Base-by-base conservation (phyloP, 2,329 filamentous ascomycete genomes). In the Lizonia empirigonia region DNA sequence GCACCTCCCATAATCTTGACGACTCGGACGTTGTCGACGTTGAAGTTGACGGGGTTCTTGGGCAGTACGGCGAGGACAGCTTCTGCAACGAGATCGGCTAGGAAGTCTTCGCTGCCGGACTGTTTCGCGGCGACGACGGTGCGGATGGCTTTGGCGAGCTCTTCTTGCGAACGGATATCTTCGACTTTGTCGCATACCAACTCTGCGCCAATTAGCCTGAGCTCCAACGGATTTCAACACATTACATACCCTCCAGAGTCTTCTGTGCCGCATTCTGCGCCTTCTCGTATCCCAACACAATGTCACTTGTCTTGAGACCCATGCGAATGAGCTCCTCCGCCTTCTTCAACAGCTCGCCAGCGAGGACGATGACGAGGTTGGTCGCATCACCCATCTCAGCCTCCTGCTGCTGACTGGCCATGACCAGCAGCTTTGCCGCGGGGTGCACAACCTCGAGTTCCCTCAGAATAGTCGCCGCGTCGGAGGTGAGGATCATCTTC, bases 1-100 rank as follows among this genome's bases (percentile, higher is more conserved):
- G 89, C 91, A 60, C 94, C 93, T 65, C 94, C 94, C 93, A 99
- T 97, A 69, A 99, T 99, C 84, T 99, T 99, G 67, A 99, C 95
- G 51, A 99, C 95, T 54, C 94, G 90, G 67, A 99, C 88, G 76
- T 99, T 99, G 81, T 99, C 94, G 60, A 99, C 91, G 77, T 97
- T 99, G 84, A 99, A 99, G 78, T 95, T 92, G 73, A 83, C 78
- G 18, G 94, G 89, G 78, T 97, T 96, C 81, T 97, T 97, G 62
- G 95, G 94, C 58, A 99, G 83, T 16, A 99, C 92, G 35, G 91
- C 86, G 49, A 97, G 85, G 18, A 87, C 84, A 23, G 84, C 85
- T 72, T 97, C 91, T 36, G 95, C 87, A 59, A 99, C 92, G 67
- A 97, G 83, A 45, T 87, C 80, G 55, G 92, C 90, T 46, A 99